Conservation (phyloP, 345 rosid genomes). For the Citrus sinensis region DNA sequence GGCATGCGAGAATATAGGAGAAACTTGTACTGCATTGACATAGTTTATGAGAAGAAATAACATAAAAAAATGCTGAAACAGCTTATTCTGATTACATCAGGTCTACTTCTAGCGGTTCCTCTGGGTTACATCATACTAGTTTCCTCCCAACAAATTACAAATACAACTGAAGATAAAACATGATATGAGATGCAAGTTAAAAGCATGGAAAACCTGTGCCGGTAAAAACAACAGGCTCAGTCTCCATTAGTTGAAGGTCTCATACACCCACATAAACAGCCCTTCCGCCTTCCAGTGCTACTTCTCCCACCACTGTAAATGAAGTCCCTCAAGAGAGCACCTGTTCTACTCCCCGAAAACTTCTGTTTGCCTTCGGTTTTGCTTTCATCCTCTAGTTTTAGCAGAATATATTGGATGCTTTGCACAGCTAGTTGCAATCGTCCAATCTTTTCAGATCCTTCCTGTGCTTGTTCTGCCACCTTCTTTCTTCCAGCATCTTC, state of each 20-base stretch:
- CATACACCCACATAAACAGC: constrained; percentile 66
- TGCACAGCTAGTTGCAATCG: constrained; percentile 74
- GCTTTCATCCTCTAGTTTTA: constrained; percentile 69
- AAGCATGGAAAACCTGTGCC: neutral
- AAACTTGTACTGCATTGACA: constrained; percentile 6
- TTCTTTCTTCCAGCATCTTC: constrained; percentile 43
- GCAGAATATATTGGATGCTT: constrained; percentile 54
- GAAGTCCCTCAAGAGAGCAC: constrained; percentile 62
- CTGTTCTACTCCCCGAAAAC: constrained; percentile 47
- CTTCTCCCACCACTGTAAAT: constrained; percentile 53
- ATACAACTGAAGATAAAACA: constrained; percentile 8
- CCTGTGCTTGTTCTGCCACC: constrained; percentile 53
- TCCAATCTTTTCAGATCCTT: constrained; percentile 73
- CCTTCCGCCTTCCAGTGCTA: constrained; percentile 44
- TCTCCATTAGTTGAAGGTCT: constrained; percentile 55
- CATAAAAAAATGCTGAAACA: constrained; percentile 18
- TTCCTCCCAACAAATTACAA: constrained; percentile 15
- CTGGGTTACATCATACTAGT: constrained; percentile 4
- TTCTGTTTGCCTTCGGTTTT: constrained; percentile 46
- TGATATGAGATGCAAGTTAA: neutral
- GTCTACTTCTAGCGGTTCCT: constrained; percentile 18
- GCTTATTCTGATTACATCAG: constrained; percentile 29
- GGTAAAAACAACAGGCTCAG: constrained; percentile 18
- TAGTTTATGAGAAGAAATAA: neutral
- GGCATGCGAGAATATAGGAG: neutral